Conservation (phyloP, 208 protist species). For the Acanthamoeba healyi region DNA sequence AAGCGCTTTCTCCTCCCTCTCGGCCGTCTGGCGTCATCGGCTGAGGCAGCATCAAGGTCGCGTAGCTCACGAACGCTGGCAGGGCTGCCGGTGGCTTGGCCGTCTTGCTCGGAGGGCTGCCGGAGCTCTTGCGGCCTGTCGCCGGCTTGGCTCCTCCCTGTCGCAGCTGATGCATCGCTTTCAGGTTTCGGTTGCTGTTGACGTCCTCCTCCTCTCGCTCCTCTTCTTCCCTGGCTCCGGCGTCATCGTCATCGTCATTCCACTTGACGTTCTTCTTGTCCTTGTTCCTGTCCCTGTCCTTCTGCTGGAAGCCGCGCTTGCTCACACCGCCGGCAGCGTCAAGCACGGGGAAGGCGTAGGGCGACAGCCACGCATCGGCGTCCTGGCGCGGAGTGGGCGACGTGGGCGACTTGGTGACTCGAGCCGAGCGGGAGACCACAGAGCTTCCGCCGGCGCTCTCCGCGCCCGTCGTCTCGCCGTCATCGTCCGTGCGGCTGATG, state of each 20-base stretch:
- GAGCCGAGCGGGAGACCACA: not conserved
- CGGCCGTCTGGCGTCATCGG: not conserved
- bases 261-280: not conserved
- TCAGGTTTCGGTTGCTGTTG: not conserved
- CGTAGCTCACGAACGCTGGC: not conserved
- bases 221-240: not conserved
- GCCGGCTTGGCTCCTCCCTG: not conserved
- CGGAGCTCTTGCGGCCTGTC: not conserved
- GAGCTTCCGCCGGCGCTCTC: not conserved
- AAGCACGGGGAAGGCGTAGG: constrained; percentile 29
- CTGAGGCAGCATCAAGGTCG: not conserved
- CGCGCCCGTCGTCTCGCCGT: not conserved
- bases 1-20: constrained; percentile 36
- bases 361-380: not conserved
- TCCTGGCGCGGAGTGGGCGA: not conserved
- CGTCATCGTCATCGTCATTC: not conserved
- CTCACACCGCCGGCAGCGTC: not conserved
- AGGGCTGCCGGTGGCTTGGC: not conserved
- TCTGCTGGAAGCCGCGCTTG: not conserved
- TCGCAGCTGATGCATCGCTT: not conserved
- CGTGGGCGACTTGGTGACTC: not conserved
- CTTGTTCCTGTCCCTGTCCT: not conserved
- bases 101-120: not conserved
- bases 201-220: not conserved
- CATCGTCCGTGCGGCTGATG: not conserved